Base-by-base conservation (phyloP, 441 rosid species). In the Lepidium campestre region DNA sequence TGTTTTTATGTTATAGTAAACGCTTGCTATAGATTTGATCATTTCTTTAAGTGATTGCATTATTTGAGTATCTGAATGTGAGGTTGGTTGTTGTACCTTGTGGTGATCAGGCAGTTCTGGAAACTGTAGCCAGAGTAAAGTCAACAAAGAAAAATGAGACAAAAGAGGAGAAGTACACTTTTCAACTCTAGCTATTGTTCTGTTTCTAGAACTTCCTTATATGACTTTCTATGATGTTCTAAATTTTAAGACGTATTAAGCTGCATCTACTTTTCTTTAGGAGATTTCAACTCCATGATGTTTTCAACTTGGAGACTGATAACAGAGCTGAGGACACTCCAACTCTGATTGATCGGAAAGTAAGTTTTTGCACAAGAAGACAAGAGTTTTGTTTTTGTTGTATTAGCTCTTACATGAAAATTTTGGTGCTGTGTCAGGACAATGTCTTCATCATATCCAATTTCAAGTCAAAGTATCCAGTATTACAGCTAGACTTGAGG, bases 381-480 rank as follows among this genome's bases (percentile, higher is more conserved):
- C 41, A 25, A 13, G 62, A 68, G 62, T n/a, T 9, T 10, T 53
- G n/a, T 10, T 13, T 36, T 49, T 70, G 20, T 35, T 62, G 52
- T 20, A 35, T 58, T 45, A 2, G 13, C 9, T 70, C 68, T 70
- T 54, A 31, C n/a, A 12, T 56, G 40, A 48, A 20, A 35, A 47
- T 44, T 68, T 70, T 62, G 46, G 45, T 77, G 50, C 39, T 76
- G 39, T 71, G 19, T 36, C 88, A 91, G 96, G 91, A 91, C 72
- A 91, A 91, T 75, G 90, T 91, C 70, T 91, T 91, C 79, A 89
- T 91, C 70, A 91, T 91, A 57, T 91, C 98, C 54, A 91, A 89
- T 78, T 79, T 86, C 73, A 91, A 89, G 76, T 91, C 98, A 10
- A 91, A 89, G 71, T 89, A 83, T 79, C 98, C 93, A 56, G 82